These are phyloP conservation scores for Ceratobasidium sp. DNA, from an alignment of 1,284 basidiomycete genomes.

Conservation along the genomic window DNA sequence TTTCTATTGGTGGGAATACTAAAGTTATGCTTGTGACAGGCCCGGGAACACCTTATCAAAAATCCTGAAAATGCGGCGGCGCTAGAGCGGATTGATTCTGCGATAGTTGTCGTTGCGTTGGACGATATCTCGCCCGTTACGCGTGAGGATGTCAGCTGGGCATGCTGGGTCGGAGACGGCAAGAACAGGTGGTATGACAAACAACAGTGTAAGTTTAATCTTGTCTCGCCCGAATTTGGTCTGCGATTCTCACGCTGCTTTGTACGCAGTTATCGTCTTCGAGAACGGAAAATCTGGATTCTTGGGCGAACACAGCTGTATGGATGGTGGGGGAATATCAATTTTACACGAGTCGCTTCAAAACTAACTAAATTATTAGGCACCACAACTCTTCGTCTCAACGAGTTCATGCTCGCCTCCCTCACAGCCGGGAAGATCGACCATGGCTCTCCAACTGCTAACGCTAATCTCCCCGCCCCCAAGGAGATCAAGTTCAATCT, in stretches of 20 bases:
- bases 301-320: slow-evolving; percentile 88
- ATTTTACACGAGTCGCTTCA: neutral
- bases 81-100: slow-evolving; percentile 88
- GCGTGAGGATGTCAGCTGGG: slow-evolving; percentile 86
- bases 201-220: slow-evolving; percentile 80
- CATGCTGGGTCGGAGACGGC: slow-evolving; percentile 92
- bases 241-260: slow-evolving; percentile 29
- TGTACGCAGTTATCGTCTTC: slow-evolving; percentile 82
- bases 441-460: slow-evolving; percentile 65
- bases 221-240: neutral
- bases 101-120: slow-evolving; percentile 89
- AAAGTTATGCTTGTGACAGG: slow-evolving; percentile 56
- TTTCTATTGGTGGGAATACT: neutral
- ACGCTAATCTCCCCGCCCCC: slow-evolving; percentile 69
- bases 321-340: slow-evolving; percentile 59
- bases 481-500: slow-evolving; percentile 81
- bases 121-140: slow-evolving; percentile 86
- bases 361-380: slow-evolving; percentile 58
- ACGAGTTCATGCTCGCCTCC: slow-evolving; percentile 91
- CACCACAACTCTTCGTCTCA: slow-evolving; percentile 96
- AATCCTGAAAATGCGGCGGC: slow-evolving; percentile 75
- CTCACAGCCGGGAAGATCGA: slow-evolving; percentile 86
- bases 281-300: slow-evolving; percentile 96
- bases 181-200: slow-evolving; percentile 98
- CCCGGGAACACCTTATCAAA: slow-evolving; percentile 75